Conservation (phyloP, 106 monocot species). For the Triglochin maritima region DNA sequence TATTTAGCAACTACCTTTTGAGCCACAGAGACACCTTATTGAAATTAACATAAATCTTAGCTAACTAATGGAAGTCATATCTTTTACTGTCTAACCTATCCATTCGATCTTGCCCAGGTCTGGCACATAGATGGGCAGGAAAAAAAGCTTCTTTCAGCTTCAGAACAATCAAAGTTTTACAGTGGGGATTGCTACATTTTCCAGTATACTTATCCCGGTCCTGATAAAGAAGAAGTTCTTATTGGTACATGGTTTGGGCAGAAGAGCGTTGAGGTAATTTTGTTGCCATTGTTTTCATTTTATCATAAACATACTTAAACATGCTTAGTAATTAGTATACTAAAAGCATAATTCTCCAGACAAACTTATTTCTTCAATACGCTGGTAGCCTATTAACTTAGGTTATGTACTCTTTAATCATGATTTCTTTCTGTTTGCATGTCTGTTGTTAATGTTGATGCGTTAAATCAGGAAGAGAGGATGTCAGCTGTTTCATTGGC, state of each 20-base stretch:
- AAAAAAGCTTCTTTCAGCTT: constrained; percentile 58
- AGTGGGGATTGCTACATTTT: constrained; percentile 94
- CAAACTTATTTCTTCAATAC: too few species aligned
- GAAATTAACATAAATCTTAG: neutral
- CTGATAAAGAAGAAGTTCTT: constrained; percentile 73
- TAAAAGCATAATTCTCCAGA: neutral
- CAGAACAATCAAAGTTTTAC: constrained; percentile 76
- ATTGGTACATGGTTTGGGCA: constrained; percentile 95
- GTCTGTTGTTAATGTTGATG: neutral
- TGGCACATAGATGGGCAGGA: constrained; percentile 81
- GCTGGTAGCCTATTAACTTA: too few species aligned
- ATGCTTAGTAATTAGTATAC: neutral
- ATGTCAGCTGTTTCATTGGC: constrained; percentile 46
- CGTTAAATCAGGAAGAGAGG: constrained; percentile 61
- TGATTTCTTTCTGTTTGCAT: neutral
- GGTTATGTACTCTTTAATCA: neutral
- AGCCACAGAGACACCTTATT: neutral
- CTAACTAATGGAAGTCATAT: neutral
- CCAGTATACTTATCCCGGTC: constrained; percentile 85
- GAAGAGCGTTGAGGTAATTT: constrained; percentile 59
- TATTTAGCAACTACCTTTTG: neutral
- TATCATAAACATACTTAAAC: too few species aligned
- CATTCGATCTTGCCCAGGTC: constrained; percentile 39
- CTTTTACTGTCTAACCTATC: neutral
- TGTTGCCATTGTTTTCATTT: neutral